Conservation (phyloP, 768 basidiomycete species). For the Trametes sanguinea region DNA sequence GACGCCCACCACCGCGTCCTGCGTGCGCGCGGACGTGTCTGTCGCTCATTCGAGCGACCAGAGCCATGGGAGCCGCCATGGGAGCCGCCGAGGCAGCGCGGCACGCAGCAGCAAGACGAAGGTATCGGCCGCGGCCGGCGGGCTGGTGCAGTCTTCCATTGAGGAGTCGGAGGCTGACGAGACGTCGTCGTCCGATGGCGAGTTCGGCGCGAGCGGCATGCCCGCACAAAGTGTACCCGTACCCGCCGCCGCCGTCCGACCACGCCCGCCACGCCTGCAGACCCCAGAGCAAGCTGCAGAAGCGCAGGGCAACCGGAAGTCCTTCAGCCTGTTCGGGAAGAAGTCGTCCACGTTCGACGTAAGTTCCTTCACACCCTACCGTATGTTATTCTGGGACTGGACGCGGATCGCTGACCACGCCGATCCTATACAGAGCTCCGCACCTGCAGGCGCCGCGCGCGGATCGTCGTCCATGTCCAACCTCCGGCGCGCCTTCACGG, state of each 20-base stretch:
- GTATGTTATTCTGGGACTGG: not conserved
- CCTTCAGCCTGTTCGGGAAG: conserved; percentile 30
- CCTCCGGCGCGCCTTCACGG: conserved; percentile 48
- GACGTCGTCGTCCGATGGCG: conserved; percentile 7
- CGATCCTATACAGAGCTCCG: not conserved
- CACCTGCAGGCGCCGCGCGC: conserved; percentile 17
- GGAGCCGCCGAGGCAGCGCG: not conserved
- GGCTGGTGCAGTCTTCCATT: conserved; percentile 13
- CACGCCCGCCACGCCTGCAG: conserved; percentile 7
- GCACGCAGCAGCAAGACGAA: not conserved
- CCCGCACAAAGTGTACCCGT: not conserved
- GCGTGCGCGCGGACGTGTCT: conserved; percentile 13
- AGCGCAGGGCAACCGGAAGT: conserved; percentile 37
- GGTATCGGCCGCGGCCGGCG: not conserved
- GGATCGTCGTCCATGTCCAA: conserved; percentile 43
- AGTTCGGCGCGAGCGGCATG: conserved; percentile 1
- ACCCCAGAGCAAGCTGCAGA: conserved; percentile 24
- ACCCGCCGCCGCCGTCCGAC: not conserved
- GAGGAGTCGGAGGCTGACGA: conserved; percentile 18
- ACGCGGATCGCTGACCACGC: not conserved
- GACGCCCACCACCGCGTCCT: conserved; percentile 26
- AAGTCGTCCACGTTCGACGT: conserved; percentile 23
- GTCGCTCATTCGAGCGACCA: conserved; percentile 17
- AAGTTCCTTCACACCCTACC: not conserved
- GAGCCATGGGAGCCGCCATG: conserved; percentile 1